phyloP scores from a whole-genome alignment of 2,329 filamentous ascomycete genomes.

The Arthrobotrys megalospora region DNA sequence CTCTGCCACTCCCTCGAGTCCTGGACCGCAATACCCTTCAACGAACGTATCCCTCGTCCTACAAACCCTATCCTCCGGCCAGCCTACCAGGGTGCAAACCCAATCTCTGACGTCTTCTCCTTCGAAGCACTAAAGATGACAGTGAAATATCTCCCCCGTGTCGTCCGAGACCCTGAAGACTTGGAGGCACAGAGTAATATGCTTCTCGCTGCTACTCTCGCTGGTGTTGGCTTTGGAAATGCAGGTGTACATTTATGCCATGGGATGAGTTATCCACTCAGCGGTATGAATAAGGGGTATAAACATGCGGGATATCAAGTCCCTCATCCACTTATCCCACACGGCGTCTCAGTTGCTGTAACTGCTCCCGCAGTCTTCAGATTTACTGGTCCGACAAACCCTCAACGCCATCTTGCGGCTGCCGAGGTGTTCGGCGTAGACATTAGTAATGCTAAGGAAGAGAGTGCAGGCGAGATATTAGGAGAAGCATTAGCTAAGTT shows the following conservation, averaged over 20 bases:
- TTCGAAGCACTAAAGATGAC: conserved; percentile 86
- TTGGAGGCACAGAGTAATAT: conserved; percentile 94
- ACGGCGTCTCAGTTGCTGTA: conserved; percentile 72
- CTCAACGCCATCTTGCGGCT: conserved; percentile 88
- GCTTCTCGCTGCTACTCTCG: conserved; percentile 92
- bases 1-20: conserved; percentile 95
- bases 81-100: conserved; percentile 96
- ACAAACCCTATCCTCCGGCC: conserved; percentile 90
- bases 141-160: conserved; percentile 91
- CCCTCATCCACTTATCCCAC: conserved; percentile 84
- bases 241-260: conserved; percentile 92
- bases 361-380: conserved; percentile 88
- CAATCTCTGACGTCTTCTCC: conserved; percentile 97
- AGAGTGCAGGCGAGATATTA: conserved; percentile 90
- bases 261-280: conserved; percentile 98
- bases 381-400: conserved; percentile 92
- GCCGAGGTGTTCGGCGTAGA: conserved; percentile 94
- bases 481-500: conserved; percentile 87
- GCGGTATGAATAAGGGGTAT: conserved; percentile 88
- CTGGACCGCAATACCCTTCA: conserved; percentile 97
- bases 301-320: conserved; percentile 89
- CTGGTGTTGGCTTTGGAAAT: conserved; percentile 96
- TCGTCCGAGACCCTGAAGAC: conserved; percentile 89
- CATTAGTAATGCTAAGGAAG: conserved; percentile 85
- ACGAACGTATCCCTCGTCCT: conserved; percentile 86